Conservation (phyloP, 2,329 filamentous ascomycete genomes). For the Monosporascus sp. region DNA sequence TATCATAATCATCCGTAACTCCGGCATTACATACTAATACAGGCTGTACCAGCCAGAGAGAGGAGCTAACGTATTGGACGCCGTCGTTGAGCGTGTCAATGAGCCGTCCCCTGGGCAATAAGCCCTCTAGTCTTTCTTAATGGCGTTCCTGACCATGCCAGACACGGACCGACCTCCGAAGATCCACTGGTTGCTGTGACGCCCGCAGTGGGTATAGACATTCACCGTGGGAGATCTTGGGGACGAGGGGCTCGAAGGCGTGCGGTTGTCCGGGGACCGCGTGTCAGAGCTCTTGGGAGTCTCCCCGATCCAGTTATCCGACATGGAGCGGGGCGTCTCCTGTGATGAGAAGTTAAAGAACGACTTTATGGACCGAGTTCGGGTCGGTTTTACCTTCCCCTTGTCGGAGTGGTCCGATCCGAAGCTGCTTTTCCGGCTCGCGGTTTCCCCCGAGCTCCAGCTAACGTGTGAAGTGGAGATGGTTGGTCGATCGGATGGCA, state of each 20-base stretch:
- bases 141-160: constrained; percentile 37
- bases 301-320: constrained; percentile 7
- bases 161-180: constrained; percentile 43
- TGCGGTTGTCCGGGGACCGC: constrained; percentile 6
- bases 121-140: constrained; percentile 22
- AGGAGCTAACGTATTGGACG: not conserved
- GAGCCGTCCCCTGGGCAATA: constrained; percentile 7
- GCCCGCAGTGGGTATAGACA: constrained; percentile 48
- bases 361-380: not conserved
- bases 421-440: constrained; percentile 18
- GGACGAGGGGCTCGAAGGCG: constrained; percentile 1
- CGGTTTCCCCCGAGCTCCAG: constrained; percentile 9
- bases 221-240: constrained; percentile 38
- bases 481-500: constrained; percentile 15
- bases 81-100: not conserved
- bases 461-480: constrained; percentile 10
- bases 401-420: constrained; percentile 17
- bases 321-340: not conserved
- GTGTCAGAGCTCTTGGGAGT: constrained; percentile 3
- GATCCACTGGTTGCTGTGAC: constrained; percentile 48
- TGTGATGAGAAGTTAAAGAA: constrained; percentile 5
- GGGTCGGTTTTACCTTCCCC: constrained; percentile 16
- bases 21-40: constrained; percentile 2
- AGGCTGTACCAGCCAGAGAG: constrained; percentile 6
- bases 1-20: constrained; percentile 3